These are phyloP conservation scores for Russula virescens DNA, from an alignment of 768 basidiomycete species.

Conservation along the genomic window DNA sequence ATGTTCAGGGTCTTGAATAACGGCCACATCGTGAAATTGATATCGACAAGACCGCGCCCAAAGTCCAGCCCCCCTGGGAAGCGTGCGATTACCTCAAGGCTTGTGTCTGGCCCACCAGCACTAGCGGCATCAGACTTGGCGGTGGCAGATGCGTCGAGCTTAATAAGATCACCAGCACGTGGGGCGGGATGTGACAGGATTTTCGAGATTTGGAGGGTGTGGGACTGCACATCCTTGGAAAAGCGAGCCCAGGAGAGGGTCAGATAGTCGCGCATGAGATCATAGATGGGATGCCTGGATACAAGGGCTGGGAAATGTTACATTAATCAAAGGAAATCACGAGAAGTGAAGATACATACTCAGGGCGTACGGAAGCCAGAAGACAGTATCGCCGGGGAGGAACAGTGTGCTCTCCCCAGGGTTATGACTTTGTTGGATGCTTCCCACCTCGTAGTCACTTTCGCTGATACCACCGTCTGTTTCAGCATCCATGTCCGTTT, in stretches of 20 bases:
- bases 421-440: constrained; percentile 65
- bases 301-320: constrained; percentile 56
- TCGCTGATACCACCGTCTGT: constrained; percentile 78
- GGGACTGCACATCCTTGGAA: constrained; percentile 89
- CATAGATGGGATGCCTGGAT: constrained; percentile 90
- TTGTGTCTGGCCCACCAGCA: constrained; percentile 35
- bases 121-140: constrained; percentile 45
- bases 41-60: constrained; percentile 83
- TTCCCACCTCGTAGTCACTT: constrained; percentile 80
- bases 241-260: constrained; percentile 95
- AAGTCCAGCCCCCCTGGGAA: constrained; percentile 95
- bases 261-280: constrained; percentile 91
- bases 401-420: constrained; percentile 87
- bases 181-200: constrained; percentile 85
- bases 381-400: constrained; percentile 83
- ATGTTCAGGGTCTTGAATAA: constrained; percentile 89
- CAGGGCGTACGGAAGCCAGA: constrained; percentile 91
- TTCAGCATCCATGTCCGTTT: constrained; percentile 63
- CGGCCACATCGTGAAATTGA: constrained; percentile 97
- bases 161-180: constrained; percentile 79
- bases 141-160: constrained; percentile 66
- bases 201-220: constrained; percentile 85
- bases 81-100: constrained; percentile 78
- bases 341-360: constrained; percentile 45
- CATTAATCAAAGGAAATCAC: constrained; percentile 2